phyloP scores from a whole-genome alignment of 73 alveolate species.

The Paramecium tetraurelia region DNA sequence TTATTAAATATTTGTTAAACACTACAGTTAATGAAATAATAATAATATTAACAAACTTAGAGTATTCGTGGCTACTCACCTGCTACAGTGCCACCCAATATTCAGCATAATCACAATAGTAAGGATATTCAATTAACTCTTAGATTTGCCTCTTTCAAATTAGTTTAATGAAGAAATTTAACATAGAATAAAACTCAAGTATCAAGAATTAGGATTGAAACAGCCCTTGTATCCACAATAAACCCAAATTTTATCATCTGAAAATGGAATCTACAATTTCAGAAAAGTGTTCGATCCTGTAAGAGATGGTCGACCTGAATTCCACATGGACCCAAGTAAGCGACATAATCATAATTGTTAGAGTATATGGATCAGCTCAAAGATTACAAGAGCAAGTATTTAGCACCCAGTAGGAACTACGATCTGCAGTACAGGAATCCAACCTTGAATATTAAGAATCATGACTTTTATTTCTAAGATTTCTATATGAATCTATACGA shows the following conservation, averaged over 20 bases:
- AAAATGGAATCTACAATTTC: neutral
- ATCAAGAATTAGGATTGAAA: neutral
- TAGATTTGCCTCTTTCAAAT: neutral
- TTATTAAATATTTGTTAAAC: neutral
- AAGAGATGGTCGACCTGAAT: neutral
- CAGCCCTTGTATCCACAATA: neutral
- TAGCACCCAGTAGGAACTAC: neutral
- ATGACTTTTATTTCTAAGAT: neutral
- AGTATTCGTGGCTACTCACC: neutral
- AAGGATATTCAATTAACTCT: neutral
- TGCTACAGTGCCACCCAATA: neutral
- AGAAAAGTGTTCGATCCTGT: conserved; percentile 17
- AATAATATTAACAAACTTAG: neutral
- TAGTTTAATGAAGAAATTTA: neutral
- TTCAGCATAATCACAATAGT: neutral
- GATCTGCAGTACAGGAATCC: neutral
- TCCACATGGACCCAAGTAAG: neutral
- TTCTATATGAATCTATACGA: neutral
- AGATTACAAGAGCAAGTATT: conserved; percentile 9
- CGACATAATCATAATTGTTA: neutral
- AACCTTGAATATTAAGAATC: neutral
- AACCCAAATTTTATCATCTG: neutral
- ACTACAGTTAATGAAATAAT: neutral
- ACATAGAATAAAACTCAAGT: neutral
- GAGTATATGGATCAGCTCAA: neutral